Evolutionary conservation across 495 filamentous ascomycete species (phyloP).

Genomic region (Penicillium turbatum): DNA sequence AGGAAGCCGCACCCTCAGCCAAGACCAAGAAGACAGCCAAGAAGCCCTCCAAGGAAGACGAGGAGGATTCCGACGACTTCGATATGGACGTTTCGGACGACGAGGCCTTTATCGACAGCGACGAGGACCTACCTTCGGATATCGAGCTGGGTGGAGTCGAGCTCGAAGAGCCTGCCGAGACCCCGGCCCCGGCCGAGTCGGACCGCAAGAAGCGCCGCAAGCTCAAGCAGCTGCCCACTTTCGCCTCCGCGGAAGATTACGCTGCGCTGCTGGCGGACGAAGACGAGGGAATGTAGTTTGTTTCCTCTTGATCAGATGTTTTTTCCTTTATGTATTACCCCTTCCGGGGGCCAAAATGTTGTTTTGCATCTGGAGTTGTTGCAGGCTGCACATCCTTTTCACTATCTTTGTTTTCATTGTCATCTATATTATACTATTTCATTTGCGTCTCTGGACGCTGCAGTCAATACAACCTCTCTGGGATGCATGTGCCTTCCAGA

Average conservation of each 20-base stretch:
- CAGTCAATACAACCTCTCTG: neutral
- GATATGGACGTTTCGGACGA: constrained; percentile 51
- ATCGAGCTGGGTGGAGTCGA: constrained; percentile 42
- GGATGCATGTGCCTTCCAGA: neutral
- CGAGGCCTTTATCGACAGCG: constrained; percentile 50
- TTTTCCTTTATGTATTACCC: constrained; percentile 3
- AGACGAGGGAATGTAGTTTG: constrained; percentile 53
- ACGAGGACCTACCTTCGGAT: constrained; percentile 52
- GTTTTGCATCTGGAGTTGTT: constrained; percentile 11
- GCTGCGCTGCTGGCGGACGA: constrained; percentile 76
- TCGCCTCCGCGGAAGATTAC: constrained; percentile 91
- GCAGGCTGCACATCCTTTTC: neutral
- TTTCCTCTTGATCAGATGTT: neutral
- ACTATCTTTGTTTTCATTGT: neutral
- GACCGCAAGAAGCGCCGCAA: constrained; percentile 71
- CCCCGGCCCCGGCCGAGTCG: constrained; percentile 30
- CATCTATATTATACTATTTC: neutral
- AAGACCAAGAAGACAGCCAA: constrained; percentile 38
- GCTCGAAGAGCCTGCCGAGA: constrained; percentile 34
- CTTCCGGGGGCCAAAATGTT: constrained; percentile 9
- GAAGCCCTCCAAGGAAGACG: constrained; percentile 40
- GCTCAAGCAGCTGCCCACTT: constrained; percentile 83
- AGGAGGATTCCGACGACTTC: constrained; percentile 46
- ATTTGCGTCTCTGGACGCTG: neutral
- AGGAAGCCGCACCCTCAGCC: constrained; percentile 21